Percentiles rank a stretch among this genome's conserved stretches.
These are phyloP conservation scores for Huntiella bhutanensis DNA, from an alignment of 2,329 filamentous ascomycete species.

Conservation along the genomic window DNA sequence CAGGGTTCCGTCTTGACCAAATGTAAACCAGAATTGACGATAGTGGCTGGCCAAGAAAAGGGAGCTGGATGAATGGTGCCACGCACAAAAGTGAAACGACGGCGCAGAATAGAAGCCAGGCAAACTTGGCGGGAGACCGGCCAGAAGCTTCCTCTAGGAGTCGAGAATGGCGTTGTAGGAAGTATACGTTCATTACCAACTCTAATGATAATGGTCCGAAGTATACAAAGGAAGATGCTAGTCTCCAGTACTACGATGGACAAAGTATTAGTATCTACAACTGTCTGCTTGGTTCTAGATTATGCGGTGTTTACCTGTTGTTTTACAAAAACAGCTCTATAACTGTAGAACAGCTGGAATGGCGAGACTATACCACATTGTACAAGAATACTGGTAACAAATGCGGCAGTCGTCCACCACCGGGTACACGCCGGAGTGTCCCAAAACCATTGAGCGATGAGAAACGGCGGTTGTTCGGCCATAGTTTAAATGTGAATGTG, in stretches of 20 bases:
- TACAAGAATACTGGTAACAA: constrained; percentile 71
- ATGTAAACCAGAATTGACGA: constrained; percentile 93
- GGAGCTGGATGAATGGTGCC: constrained; percentile 75
- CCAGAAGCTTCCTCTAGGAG: constrained; percentile 91
- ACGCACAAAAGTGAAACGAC: constrained; percentile 60
- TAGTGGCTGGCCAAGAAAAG: constrained; percentile 82
- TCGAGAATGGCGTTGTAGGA: constrained; percentile 87
- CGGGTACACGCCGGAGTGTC: constrained; percentile 94
- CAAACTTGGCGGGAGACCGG: constrained; percentile 78
- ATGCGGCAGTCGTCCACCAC: constrained; percentile 90
- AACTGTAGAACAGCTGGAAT: constrained; percentile 95
- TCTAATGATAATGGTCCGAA: constrained; percentile 89
- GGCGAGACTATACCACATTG: constrained; percentile 86
- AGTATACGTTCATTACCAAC: constrained; percentile 94
- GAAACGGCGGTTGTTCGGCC: constrained; percentile 44
- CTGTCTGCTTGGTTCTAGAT: not conserved
- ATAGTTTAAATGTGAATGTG: constrained; percentile 26
- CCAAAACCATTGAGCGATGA: constrained; percentile 94
- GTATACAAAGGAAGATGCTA: constrained; percentile 93
- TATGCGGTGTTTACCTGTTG: constrained; percentile 48
- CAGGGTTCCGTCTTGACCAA: constrained; percentile 87
- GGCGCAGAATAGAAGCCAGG: constrained; percentile 80
- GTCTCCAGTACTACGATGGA: constrained; percentile 63
- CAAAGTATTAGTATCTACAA: not conserved
- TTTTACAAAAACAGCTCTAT: constrained; percentile 75